Evolutionary conservation across 2,329 filamentous ascomycete genomes (phyloP).

Genomic region (Aureobasidium melanogenum): DNA sequence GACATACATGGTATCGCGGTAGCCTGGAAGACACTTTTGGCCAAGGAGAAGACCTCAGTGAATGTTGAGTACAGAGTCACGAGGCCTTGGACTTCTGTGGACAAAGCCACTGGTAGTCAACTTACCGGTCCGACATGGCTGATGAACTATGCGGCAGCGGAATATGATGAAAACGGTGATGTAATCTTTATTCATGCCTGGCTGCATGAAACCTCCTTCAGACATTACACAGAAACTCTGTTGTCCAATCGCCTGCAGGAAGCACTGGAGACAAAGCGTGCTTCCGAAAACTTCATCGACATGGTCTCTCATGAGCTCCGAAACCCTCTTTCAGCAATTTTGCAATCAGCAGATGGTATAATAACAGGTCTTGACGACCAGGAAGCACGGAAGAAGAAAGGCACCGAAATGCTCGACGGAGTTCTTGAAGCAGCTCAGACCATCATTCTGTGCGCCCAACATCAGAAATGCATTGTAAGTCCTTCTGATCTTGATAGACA

Average conservation of each 20-base stretch:
- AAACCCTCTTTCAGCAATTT: conserved; percentile 36
- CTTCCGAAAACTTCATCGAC: conserved; percentile 29
- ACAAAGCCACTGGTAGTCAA: conserved; percentile 21
- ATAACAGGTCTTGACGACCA: conserved; percentile 23
- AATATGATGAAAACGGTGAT: conserved; percentile 23
- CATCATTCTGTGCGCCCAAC: conserved; percentile 23
- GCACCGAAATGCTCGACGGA: conserved; percentile 9
- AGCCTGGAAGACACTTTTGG: conserved; percentile 23
- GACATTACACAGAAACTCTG: conserved; percentile 25
- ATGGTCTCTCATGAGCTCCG: conserved; percentile 35
- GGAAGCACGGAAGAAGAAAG: background rate
- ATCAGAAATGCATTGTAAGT: conserved; percentile 30
- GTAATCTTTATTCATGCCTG: conserved; percentile 24
- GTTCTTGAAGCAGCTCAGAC: conserved; percentile 18
- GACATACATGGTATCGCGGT: conserved; percentile 26
- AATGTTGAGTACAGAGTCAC: conserved; percentile 30
- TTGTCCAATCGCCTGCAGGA: conserved; percentile 25
- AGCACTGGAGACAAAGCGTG: conserved; percentile 28
- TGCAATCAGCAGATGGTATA: conserved; percentile 38
- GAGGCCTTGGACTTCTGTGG: conserved; percentile 26
- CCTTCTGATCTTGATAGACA: too few species aligned
- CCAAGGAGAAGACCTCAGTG: conserved; percentile 23
- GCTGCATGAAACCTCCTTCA: conserved; percentile 27
- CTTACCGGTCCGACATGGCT: conserved; percentile 25
- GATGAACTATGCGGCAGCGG: conserved; percentile 24